phyloP scores from a whole-genome alignment of 805 yeast genomes.

The Sporopachydermia lactativora region DNA sequence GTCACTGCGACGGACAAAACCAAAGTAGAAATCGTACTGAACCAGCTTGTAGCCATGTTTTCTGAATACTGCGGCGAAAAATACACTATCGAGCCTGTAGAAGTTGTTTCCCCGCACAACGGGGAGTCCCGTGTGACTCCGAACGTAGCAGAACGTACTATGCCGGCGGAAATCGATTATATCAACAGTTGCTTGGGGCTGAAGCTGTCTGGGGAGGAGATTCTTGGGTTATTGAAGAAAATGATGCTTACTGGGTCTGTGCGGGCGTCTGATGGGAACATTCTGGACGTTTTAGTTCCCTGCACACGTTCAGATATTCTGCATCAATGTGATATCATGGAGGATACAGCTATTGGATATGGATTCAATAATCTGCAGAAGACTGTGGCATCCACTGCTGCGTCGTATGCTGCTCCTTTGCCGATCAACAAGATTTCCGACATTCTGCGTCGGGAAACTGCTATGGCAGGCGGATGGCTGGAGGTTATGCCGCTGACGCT shows the following conservation, averaged over 20 bases:
- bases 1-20: constrained; percentile 92
- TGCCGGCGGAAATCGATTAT: constrained; percentile 67
- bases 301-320: constrained; percentile 91
- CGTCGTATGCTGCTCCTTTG: constrained; percentile 70
- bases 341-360: constrained; percentile 92
- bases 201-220: constrained; percentile 50
- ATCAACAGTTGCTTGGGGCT: constrained; percentile 92
- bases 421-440: constrained; percentile 87
- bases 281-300: constrained; percentile 63
- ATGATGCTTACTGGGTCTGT: constrained; percentile 67
- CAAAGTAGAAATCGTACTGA: constrained; percentile 83
- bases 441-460: constrained; percentile 77
- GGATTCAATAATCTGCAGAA: constrained; percentile 83
- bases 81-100: constrained; percentile 82
- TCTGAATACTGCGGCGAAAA: constrained; percentile 71
- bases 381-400: constrained; percentile 66
- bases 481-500: constrained; percentile 93
- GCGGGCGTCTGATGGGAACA: constrained; percentile 29
- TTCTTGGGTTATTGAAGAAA: constrained; percentile 51
- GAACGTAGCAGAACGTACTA: constrained; percentile 45
- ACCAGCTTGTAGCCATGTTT: constrained; percentile 92
- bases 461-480: constrained; percentile 84
- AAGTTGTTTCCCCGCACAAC: constrained; percentile 73
- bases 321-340: constrained; percentile 97
- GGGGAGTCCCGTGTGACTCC: constrained; percentile 67